phyloP scores from a whole-genome alignment of 2,329 filamentous ascomycete genomes.

The Calonectria crousiana region DNA sequence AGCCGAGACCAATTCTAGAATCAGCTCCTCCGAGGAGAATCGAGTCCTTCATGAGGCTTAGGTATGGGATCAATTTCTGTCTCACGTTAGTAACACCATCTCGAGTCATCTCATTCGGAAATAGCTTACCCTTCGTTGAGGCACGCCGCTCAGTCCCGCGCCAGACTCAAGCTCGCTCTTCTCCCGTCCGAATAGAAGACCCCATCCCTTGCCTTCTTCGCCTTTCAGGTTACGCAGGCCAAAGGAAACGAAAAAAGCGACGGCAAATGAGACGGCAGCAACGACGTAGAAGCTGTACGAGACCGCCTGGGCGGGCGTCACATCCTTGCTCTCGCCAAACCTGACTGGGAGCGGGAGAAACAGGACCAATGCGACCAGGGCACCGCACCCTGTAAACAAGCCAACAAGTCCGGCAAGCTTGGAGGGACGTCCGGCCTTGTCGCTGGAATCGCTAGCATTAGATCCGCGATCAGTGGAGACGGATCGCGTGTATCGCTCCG shows the following conservation, averaged over 20 bases:
- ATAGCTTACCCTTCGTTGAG: conserved; percentile 43
- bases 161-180: conserved; percentile 41
- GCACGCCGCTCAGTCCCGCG: conserved; percentile 30
- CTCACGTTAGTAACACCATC: conserved; percentile 25
- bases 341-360: conserved; percentile 90
- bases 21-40: conserved; percentile 80
- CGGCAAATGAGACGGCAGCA: conserved; percentile 75
- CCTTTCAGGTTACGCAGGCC: conserved; percentile 78
- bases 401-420: conserved; percentile 89
- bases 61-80: conserved; percentile 64
- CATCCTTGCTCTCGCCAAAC: conserved; percentile 78
- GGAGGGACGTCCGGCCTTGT: conserved; percentile 60
- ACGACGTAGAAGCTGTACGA: conserved; percentile 91
- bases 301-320: conserved; percentile 80
- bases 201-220: conserved; percentile 83
- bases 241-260: conserved; percentile 82
- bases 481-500: conserved; percentile 64
- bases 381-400: conserved; percentile 91
- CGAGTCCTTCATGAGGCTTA: conserved; percentile 71
- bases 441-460: conserved; percentile 35
- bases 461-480: conserved; percentile 46
- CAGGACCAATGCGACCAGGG: conserved; percentile 82
- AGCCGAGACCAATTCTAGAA: conserved; percentile 84
- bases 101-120: background rate
- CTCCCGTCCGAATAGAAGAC: conserved; percentile 62